Conservation (phyloP, 2,329 filamentous ascomycete species). For the Cladophialophora carrionii region DNA sequence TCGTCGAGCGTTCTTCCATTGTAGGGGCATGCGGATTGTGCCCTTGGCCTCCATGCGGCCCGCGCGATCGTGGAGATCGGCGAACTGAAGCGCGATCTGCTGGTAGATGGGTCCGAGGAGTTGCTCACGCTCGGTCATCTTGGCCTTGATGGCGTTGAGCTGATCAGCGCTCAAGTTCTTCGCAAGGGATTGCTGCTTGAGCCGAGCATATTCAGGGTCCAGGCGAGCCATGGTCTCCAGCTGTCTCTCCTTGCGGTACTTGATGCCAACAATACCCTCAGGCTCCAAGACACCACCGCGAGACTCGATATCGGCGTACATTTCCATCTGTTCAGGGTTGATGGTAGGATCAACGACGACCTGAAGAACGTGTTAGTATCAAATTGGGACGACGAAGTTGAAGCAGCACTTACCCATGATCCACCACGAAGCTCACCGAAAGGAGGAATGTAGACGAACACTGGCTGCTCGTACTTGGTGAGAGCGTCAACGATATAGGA, state of each 20-base stretch:
- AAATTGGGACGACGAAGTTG: slow-evolving; percentile 12
- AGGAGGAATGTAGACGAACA: slow-evolving; percentile 98
- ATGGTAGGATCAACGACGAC: slow-evolving; percentile 99
- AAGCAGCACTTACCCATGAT: slow-evolving; percentile 71
- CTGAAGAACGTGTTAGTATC: slow-evolving; percentile 46
- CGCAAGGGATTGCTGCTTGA: slow-evolving; percentile 76
- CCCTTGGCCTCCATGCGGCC: slow-evolving; percentile 99
- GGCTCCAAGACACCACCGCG: slow-evolving; percentile 97
- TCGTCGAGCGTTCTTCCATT: slow-evolving; percentile 85
- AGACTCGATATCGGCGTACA: slow-evolving; percentile 95
- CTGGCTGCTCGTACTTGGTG: slow-evolving; percentile 96
- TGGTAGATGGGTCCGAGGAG: slow-evolving; percentile 87
- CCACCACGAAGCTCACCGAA: slow-evolving; percentile 96
- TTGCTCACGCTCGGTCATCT: slow-evolving; percentile 85
- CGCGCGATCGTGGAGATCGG: slow-evolving; percentile 93
- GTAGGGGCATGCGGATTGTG: slow-evolving; percentile 78
- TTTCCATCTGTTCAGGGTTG: slow-evolving; percentile 95
- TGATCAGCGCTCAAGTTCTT: slow-evolving; percentile 72
- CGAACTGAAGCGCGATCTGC: slow-evolving; percentile 95
- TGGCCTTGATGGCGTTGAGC: slow-evolving; percentile 74
- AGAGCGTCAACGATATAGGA: slow-evolving; percentile 98
- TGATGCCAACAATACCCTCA: slow-evolving; percentile 98
- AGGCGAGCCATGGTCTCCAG: slow-evolving; percentile 95
- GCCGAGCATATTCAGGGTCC: slow-evolving; percentile 77
- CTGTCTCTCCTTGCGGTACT: slow-evolving; percentile 96